Base-by-base conservation (phyloP, 768 basidiomycete species). In the Russula emetica region DNA sequence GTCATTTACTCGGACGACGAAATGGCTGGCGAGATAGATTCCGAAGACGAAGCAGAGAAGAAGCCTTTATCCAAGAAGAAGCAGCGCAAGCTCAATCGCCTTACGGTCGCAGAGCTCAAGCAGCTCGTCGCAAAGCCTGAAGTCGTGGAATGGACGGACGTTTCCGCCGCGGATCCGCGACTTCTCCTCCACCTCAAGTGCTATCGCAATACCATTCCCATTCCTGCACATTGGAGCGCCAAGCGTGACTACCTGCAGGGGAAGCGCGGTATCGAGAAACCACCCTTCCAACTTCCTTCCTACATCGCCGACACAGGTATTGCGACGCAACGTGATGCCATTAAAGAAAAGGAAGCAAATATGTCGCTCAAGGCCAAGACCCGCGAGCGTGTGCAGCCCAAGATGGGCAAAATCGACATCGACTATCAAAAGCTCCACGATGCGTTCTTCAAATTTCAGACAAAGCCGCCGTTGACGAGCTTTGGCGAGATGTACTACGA, bases 401-500 rank as follows among this genome's bases (percentile, higher is more conserved):
- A 99, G 81, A 98, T 99, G 96, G 97, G 97, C 67, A 98, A 98
- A 78, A 87, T 98, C 71, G 97, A 98, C 72, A 98, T 99, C 68
- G 97, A 99, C 78, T 99, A 99, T 74, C 97, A 99, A 74, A 99
- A 99, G 73, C 80, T 99, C 16, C 97, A 99, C 73, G 97, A 99
- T 73, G 97, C 97, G 0, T 99, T 99, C 79, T 99, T 99, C 87
- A 94, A 94, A 75, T 97, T 88, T 74, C 92, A 93, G 78, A 96
- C 93, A 2, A 97, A 95, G 74, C 95, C 96, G 3, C 84, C 86
- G 6, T 86, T 93, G 63, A 92, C 92, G 6, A 82, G 83, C n/a
- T 99, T 97, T 72, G 97, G 97, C 49, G 96, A 98, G 75, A 94
- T 98, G 94, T 99, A 99, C 75, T 99, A 98, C 73, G 97, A 99